Conservation (phyloP, 192 early-diverging fungal species). For the Backusella sp. region DNA sequence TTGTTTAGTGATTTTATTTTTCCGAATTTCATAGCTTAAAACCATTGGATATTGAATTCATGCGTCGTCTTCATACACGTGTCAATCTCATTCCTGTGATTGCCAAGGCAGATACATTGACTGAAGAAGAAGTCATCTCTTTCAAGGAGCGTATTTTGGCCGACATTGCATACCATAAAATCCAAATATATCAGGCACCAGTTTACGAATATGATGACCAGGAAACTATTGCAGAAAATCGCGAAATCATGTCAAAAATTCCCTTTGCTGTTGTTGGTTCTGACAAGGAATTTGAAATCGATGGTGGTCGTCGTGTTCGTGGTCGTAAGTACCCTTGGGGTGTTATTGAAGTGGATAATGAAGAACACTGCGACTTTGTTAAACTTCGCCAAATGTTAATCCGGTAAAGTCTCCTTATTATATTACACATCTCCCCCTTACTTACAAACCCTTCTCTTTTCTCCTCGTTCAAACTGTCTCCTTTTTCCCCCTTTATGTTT, state of each 20-base stretch:
- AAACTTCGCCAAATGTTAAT: slow-evolving; percentile 91
- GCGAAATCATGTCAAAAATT: slow-evolving; percentile 86
- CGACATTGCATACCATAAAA: slow-evolving; percentile 80
- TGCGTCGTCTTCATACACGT: slow-evolving; percentile 86
- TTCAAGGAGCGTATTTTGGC: slow-evolving; percentile 88
- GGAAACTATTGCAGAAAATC: slow-evolving; percentile 77
- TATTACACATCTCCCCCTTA: not conserved
- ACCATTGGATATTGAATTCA: slow-evolving; percentile 93
- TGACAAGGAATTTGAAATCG: slow-evolving; percentile 79
- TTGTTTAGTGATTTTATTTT: not conserved
- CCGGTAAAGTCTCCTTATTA: slow-evolving; percentile 35
- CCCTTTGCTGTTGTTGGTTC: slow-evolving; percentile 96
- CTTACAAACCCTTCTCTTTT: not conserved
- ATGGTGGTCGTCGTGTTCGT: slow-evolving; percentile 82
- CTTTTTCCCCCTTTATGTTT: not conserved
- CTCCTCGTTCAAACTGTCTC: not conserved
- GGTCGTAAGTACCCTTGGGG: slow-evolving; percentile 94
- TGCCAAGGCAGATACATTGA: slow-evolving; percentile 91
- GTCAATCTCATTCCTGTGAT: slow-evolving; percentile 90
- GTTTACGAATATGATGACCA: slow-evolving; percentile 81
- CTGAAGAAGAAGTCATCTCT: slow-evolving; percentile 69
- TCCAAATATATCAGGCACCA: slow-evolving; percentile 84
- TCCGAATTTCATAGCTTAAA: slow-evolving; percentile 53
- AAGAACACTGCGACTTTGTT: slow-evolving; percentile 95
- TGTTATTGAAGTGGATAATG: slow-evolving; percentile 96